A percentile compares a stretch with the other conserved stretches of the same genome.
Conservation (phyloP, 73 alveolate genomes). For the Tetrahymena malaccensis region DNA sequence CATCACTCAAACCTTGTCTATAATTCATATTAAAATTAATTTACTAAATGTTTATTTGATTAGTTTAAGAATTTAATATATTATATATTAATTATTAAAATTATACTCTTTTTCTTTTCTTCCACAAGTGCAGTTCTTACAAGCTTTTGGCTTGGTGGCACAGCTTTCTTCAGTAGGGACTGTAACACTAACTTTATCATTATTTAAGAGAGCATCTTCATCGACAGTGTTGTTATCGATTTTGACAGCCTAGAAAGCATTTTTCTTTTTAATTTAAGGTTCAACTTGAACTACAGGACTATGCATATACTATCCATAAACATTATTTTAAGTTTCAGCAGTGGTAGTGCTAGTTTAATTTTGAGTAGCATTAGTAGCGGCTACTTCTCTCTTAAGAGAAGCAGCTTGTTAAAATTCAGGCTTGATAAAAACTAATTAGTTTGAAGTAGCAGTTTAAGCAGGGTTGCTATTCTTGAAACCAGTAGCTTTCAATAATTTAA, state of each 20-base stretch:
- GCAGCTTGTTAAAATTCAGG: neutral
- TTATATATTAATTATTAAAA: neutral
- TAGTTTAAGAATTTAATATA: no score
- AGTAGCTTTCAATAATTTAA: neutral
- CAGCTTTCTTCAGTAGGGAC: slow-evolving; percentile 37
- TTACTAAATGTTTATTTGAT: neutral
- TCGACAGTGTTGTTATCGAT: neutral
- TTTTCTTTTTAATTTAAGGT: neutral
- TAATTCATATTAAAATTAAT: neutral
- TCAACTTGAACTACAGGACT: neutral
- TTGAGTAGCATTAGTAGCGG: neutral
- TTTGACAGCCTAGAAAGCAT: neutral
- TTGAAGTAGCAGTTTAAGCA: neutral
- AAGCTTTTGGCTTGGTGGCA: slow-evolving; percentile 72
- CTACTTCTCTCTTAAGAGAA: neutral
- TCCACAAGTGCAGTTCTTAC: slow-evolving; percentile 91
- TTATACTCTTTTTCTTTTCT: slow-evolving; percentile 54
- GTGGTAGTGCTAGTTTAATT: neutral
- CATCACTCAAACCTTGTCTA: slow-evolving; percentile 48
- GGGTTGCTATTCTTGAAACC: neutral
- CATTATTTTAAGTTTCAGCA: neutral
- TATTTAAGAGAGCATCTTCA: slow-evolving; percentile 67
- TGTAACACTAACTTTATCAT: slow-evolving; percentile 40
- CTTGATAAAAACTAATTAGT: neutral
- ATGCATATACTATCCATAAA: neutral